A percentile compares a stretch with the other conserved stretches of the same genome.
phyloP scores from a whole-genome alignment of 306 rosid genomes.

The Senna siamea region DNA sequence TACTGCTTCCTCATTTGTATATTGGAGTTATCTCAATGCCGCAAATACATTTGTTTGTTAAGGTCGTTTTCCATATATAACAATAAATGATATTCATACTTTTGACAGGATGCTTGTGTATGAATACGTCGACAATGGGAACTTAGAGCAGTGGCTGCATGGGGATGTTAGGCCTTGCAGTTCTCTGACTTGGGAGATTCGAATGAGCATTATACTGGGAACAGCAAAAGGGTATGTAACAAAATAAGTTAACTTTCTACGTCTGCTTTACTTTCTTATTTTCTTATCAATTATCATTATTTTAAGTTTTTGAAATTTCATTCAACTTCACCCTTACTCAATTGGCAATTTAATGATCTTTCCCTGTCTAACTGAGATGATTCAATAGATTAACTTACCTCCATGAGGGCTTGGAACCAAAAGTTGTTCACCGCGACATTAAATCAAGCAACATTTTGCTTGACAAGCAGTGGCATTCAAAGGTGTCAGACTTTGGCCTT shows the following conservation, averaged over 20 bases:
- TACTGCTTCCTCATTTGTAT: conserved; percentile 5
- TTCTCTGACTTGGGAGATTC: conserved; percentile 84
- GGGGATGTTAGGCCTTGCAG: conserved; percentile 86
- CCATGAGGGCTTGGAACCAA: conserved; percentile 92
- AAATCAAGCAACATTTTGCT: conserved; percentile 89
- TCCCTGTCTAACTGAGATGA: conserved; percentile 17
- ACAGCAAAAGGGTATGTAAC: conserved; percentile 77
- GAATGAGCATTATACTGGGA: conserved; percentile 81
- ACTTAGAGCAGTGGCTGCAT: conserved; percentile 89
- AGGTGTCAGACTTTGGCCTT: conserved; percentile 94
- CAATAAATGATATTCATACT: not conserved
- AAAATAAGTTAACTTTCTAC: not conserved
- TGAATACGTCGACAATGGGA: conserved; percentile 85
- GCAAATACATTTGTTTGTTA: conserved; percentile 3
- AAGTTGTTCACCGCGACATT: conserved; percentile 91
- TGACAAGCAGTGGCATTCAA: conserved; percentile 86
- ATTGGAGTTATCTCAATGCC: not conserved
- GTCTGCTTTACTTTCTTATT: not conserved
- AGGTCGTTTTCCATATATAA: not conserved
- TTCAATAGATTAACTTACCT: conserved; percentile 72
- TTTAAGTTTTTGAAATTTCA: no score
- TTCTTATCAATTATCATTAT: not conserved
- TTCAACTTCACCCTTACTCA: no score
- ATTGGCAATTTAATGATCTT: conserved; percentile 5
- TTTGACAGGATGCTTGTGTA: conserved; percentile 84